A percentile compares a stretch with the other conserved stretches of the same genome.
These are phyloP conservation scores for Cucurbita pepo DNA, from an alignment of 306 rosid species.

Conservation along the genomic window DNA sequence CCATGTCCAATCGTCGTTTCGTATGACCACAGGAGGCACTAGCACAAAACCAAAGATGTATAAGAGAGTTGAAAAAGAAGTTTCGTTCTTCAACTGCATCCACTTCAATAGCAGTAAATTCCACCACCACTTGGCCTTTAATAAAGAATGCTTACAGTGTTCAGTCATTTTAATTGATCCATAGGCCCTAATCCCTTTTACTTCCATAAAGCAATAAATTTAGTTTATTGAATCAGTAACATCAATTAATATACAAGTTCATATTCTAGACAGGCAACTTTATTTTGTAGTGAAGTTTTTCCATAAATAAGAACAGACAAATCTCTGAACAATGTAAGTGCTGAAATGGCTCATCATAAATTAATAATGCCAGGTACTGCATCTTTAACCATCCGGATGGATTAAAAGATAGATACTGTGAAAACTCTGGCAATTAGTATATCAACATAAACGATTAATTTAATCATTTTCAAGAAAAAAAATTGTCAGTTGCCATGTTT, in stretches of 20 bases:
- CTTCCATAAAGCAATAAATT: not conserved
- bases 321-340: not conserved
- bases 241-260: not conserved
- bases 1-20: slow-evolving; percentile 78
- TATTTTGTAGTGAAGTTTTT: not conserved
- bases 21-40: slow-evolving; percentile 92
- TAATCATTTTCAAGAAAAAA: not conserved
- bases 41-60: slow-evolving; percentile 15
- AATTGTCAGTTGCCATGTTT: not conserved
- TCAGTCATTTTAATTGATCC: not conserved
- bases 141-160: not conserved
- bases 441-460: not conserved
- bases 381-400: not conserved
- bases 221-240: not conserved
- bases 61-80: not conserved
- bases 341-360: not conserved
- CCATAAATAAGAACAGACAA: not conserved
- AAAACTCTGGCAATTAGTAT: not conserved
- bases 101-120: not conserved
- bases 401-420: not conserved
- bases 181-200: not conserved
- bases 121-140: not conserved
- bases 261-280: not conserved
- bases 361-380: not conserved
- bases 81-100: not conserved